Percentiles rank a stretch among this genome's conserved stretches.
Evolutionary conservation across 2,329 filamentous ascomycete species (phyloP).

Genomic region (Aureobasidium sp.): DNA sequence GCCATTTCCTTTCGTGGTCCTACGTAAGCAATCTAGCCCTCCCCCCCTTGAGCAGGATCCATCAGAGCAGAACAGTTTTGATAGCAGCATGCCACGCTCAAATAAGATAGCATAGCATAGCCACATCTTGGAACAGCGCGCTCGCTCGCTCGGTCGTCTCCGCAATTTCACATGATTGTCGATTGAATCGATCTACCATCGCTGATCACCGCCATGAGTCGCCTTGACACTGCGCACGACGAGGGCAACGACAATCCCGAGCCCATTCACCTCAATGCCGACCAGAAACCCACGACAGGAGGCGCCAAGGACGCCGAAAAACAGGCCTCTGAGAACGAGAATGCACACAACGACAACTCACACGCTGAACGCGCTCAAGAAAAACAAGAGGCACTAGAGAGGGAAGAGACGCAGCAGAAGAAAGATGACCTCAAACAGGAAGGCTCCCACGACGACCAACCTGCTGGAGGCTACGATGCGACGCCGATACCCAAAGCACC

Average conservation of each 20-base stretch:
- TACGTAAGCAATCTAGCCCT: neutral
- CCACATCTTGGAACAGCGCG: neutral
- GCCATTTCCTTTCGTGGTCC: neutral
- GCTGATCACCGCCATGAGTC: neutral
- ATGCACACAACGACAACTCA: neutral
- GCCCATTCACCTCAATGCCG: neutral
- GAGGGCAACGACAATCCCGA: neutral
- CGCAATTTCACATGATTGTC: slow-evolving; percentile 8
- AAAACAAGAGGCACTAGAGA: slow-evolving; percentile 2
- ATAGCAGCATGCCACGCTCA: neutral
- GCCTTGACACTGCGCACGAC: neutral
- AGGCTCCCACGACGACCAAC: slow-evolving; percentile 32
- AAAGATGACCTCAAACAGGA: slow-evolving; percentile 18
- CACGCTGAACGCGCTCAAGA: neutral
- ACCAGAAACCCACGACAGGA: neutral
- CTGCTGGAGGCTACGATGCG: slow-evolving; percentile 70
- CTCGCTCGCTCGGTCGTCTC: neutral
- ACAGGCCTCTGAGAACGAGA: neutral
- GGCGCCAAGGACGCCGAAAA: neutral
- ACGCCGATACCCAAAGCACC: slow-evolving; percentile 70
- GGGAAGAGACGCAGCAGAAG: slow-evolving; percentile 9
- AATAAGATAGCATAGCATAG: neutral
- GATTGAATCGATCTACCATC: neutral
- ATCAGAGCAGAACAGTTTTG: neutral
- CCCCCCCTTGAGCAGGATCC: neutral